These are phyloP conservation scores for Yamadazyma sp. DNA, from an alignment of 1,139 yeast species.

Conservation along the genomic window DNA sequence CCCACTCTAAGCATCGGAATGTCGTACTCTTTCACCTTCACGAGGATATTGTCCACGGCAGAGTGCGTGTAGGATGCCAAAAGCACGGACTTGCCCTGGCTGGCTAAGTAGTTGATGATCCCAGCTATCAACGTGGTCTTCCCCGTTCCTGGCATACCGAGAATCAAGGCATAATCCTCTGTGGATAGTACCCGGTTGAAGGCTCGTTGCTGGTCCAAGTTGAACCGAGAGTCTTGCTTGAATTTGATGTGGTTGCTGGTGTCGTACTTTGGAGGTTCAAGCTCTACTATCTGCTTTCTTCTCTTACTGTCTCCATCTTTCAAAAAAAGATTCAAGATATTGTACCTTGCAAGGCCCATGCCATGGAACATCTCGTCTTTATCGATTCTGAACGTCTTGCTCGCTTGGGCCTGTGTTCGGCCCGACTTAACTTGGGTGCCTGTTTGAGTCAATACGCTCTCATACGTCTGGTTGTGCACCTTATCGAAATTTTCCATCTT, in stretches of 20 bases:
- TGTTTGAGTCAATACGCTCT: slow-evolving; percentile 10
- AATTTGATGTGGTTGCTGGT: slow-evolving; percentile 1
- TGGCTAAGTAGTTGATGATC: slow-evolving; percentile 60
- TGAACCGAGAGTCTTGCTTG: slow-evolving; percentile 31
- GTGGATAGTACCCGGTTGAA: slow-evolving; percentile 63
- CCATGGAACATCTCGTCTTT: slow-evolving; percentile 78
- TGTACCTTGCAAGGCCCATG: slow-evolving; percentile 73
- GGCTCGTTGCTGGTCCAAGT: slow-evolving; percentile 71
- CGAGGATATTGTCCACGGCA: slow-evolving; percentile 88
- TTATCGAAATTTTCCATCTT: slow-evolving; percentile 42
- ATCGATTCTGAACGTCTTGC: slow-evolving; percentile 62
- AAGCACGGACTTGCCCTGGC: slow-evolving; percentile 63
- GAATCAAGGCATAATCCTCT: slow-evolving; percentile 72
- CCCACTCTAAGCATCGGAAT: slow-evolving; percentile 65
- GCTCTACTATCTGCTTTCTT: slow-evolving; percentile 64
- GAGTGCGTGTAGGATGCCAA: slow-evolving; percentile 91
- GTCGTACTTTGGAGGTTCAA: slow-evolving; percentile 32
- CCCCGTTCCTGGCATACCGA: slow-evolving; percentile 99
- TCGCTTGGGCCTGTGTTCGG: not conserved
- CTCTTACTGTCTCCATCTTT: slow-evolving; percentile 53
- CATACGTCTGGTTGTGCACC: slow-evolving; percentile 14
- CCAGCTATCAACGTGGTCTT: slow-evolving; percentile 90
- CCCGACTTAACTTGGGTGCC: not conserved
- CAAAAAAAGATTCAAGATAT: slow-evolving; percentile 65
- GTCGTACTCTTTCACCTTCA: slow-evolving; percentile 55